Evolutionary conservation across 371 early-diverging fungal species (phyloP).

Genomic region (Parasitella parasitica): DNA sequence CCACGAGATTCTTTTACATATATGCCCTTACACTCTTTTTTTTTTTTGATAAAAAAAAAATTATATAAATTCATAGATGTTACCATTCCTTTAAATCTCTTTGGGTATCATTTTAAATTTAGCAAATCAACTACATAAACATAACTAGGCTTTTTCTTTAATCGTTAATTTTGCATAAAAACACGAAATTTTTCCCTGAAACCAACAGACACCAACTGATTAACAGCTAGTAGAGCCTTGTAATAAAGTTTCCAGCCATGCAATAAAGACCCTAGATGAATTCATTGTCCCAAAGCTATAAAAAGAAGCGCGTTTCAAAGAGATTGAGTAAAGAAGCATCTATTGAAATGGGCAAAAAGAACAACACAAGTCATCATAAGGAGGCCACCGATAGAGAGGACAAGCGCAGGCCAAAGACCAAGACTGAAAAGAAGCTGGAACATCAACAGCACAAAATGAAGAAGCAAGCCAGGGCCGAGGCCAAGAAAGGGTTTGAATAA

Average conservation of each 20-base stretch:
- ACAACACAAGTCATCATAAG: conserved; percentile 4
- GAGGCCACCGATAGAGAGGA: conserved; percentile 6
- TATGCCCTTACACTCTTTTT: background rate
- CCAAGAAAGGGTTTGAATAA: conserved; percentile 6
- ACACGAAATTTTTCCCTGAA: background rate
- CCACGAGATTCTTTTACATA: background rate
- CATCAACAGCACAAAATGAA: conserved; percentile 6
- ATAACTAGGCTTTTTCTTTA: background rate
- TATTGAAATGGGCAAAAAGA: conserved; percentile 6
- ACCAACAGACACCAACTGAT: background rate
- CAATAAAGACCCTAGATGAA: background rate
- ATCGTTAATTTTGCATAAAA: background rate
- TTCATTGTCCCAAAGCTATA: background rate
- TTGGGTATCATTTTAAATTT: too few species aligned
- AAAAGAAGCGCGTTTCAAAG: background rate
- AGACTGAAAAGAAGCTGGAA: conserved; percentile 12
- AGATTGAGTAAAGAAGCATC: background rate
- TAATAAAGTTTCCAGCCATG: background rate
- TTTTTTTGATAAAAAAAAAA: background rate
- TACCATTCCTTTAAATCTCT: background rate
- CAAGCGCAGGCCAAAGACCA: conserved; percentile 12
- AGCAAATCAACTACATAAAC: too few species aligned
- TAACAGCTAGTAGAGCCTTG: too few species aligned
- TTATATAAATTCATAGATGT: background rate
- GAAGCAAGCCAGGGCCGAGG: conserved; percentile 8